Evolutionary conservation across 2,329 filamentous ascomycete genomes (phyloP).

Genomic region (Arthroderma sp.): DNA sequence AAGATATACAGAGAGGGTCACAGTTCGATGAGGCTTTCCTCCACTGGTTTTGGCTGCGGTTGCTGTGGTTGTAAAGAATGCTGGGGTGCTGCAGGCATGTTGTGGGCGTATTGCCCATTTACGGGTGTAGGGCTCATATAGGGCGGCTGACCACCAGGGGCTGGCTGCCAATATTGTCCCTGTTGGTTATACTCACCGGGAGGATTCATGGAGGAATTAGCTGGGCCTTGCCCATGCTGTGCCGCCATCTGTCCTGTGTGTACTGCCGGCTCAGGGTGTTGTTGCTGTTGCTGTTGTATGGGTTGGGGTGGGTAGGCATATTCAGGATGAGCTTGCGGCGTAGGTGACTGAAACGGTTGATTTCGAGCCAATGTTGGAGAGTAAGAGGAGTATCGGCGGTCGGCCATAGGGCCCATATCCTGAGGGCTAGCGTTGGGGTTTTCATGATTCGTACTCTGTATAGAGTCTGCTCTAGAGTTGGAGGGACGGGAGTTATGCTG

Average conservation of each 20-base stretch:
- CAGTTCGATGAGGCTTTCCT: conserved; percentile 71
- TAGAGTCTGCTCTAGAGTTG: no score
- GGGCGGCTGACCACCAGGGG: neutral
- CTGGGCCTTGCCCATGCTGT: neutral
- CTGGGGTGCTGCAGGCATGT: conserved; percentile 14
- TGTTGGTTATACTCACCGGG: neutral
- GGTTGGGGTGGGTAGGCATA: no score
- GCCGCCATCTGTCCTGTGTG: no score
- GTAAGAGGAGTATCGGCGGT: no score
- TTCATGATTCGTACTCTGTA: no score
- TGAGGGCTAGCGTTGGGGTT: no score
- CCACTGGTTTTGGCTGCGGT: conserved; percentile 40
- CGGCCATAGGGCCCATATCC: no score
- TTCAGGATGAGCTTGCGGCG: no score
- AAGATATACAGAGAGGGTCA: conserved; percentile 22
- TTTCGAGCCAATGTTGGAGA: neutral
- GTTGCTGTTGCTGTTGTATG: no score
- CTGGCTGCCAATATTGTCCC: conserved; percentile 2
- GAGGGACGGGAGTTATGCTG: neutral
- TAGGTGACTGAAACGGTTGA: neutral
- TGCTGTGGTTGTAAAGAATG: conserved; percentile 40
- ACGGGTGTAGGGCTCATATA: conserved; percentile 10
- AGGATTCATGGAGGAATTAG: neutral
- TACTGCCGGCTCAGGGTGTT: no score
- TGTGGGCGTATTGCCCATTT: conserved; percentile 1